Evolutionary conservation across 1,284 basidiomycete genomes (phyloP).

Genomic region (Hymenochaete sp.): DNA sequence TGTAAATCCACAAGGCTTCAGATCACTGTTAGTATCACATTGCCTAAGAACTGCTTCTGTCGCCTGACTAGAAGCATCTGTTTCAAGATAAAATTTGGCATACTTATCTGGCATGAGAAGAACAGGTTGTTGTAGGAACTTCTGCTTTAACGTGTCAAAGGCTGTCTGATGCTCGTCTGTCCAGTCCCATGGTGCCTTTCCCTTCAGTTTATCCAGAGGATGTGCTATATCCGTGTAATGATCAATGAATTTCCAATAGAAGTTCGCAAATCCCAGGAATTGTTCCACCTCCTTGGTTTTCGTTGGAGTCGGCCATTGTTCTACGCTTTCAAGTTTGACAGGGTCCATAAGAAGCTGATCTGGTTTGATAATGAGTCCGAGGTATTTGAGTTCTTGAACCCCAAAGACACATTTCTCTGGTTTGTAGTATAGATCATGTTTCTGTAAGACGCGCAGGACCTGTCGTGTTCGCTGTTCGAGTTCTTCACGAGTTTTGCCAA

Average conservation of each 20-base stretch:
- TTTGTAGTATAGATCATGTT: constrained; percentile 22
- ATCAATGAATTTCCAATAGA: constrained; percentile 20
- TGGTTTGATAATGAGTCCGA: constrained; percentile 12
- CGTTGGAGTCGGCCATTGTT: constrained; percentile 20
- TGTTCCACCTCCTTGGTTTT: constrained; percentile 17
- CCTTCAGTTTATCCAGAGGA: constrained; percentile 1
- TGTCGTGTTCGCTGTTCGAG: neutral
- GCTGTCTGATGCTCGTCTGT: constrained; percentile 17
- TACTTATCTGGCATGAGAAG: too few species aligned
- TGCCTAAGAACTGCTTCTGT: neutral
- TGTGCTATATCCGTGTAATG: constrained; percentile 10
- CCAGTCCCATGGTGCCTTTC: constrained; percentile 17
- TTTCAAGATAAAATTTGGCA: neutral
- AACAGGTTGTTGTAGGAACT: too few species aligned
- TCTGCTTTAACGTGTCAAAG: constrained; percentile 25
- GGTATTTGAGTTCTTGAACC: constrained; percentile 8
- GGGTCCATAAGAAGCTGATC: constrained; percentile 19
- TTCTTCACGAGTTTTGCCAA: neutral
- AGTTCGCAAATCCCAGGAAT: constrained; percentile 22
- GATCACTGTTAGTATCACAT: too few species aligned
- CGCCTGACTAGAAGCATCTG: neutral
- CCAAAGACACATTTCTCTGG: constrained; percentile 26
- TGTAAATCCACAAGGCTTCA: too few species aligned
- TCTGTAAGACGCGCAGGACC: neutral
- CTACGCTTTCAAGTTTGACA: constrained; percentile 20